These are phyloP conservation scores for Aspergillus flavus DNA, from an alignment of 2,329 filamentous ascomycete genomes.

Conservation along the genomic window DNA sequence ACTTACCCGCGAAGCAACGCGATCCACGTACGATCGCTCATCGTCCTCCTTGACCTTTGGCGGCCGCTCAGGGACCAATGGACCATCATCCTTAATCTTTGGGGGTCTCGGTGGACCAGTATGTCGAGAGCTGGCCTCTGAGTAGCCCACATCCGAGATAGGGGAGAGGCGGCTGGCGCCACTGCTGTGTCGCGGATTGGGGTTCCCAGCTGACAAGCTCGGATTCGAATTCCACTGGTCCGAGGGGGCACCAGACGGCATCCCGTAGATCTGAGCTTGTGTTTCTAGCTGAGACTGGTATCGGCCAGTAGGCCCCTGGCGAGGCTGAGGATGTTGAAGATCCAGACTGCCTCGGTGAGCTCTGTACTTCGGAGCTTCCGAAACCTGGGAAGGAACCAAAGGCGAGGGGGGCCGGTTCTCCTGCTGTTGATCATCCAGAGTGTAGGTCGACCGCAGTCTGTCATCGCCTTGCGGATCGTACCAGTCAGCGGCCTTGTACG, in stretches of 20 bases:
- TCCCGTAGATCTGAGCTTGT: conserved; percentile 58
- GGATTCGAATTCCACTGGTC: conserved; percentile 51
- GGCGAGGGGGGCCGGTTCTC: conserved; percentile 61
- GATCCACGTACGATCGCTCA: conserved; percentile 43
- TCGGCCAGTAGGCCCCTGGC: conserved; percentile 62
- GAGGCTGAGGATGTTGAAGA: conserved; percentile 66
- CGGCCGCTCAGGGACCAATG: conserved; percentile 58
- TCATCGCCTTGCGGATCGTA: conserved; percentile 52
- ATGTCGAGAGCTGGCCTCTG: conserved; percentile 43
- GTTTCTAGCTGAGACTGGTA: conserved; percentile 65
- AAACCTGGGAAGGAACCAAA: conserved; percentile 61
- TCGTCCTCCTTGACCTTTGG: conserved; percentile 42
- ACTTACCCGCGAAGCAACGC: conserved; percentile 43
- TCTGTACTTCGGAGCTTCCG: conserved; percentile 64
- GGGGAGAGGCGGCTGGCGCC: conserved; percentile 47
- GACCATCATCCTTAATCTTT: conserved; percentile 60
- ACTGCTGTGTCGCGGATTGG: conserved; percentile 40
- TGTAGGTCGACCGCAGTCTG: conserved; percentile 46
- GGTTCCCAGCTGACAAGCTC: conserved; percentile 38
- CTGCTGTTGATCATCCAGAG: conserved; percentile 42
- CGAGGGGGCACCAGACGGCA: conserved; percentile 27
- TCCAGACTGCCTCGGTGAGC: conserved; percentile 66
- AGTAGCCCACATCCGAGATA: conserved; percentile 50
- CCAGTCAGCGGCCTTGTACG: conserved; percentile 50
- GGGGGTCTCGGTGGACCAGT: conserved; percentile 53